Evolutionary conservation across 2,329 filamentous ascomycete species (phyloP), one percentile per base, ranked within the genome.

Genomic region (Sporothrix mexicana): DNA sequence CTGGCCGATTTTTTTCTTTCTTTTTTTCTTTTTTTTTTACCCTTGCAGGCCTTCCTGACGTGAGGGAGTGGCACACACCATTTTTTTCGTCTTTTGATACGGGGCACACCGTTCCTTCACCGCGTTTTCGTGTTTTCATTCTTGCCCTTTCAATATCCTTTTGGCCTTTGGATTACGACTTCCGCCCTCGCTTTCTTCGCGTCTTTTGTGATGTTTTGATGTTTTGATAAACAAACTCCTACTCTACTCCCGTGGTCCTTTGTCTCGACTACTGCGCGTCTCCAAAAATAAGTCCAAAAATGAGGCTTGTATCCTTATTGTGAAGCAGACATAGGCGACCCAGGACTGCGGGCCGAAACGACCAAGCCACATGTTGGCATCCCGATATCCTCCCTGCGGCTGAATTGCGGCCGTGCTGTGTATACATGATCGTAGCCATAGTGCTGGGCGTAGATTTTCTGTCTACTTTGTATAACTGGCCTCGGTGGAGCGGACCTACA

Each of bases 41-140:
- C 36, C 15, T 15, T 36, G 15, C 30, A 36, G 20, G 59, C 41
- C n/a, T 23, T 20, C 59, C 47, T 68, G 66, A 67, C 45, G 47
- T n/a, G 43, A 30, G 62, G 43, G 41, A 5, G 43, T 20, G n/a
- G 62, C 61, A 30, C 62, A n/a, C 43, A 55, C 55, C 30, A 9
- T 17, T 17, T n/a, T 23, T 5, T 64, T n/a, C 10, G 17, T 8
- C 6, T 53, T 7, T 36, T 17, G n/a, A 69, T 45, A 69, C n/a
- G 64, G 45, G 51, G 36, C 67, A 69, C 67, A 69, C 67, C 67
- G 36, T 45, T 69, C 67, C 30, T 20, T 69, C 51, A 69, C 67
- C 67, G 68, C 23, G 41, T 15, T 51, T 70, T 70, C 5, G 8
- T 2, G 17, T 13, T 4, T 3, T 45, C 9, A 20, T 61, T 36